Evolutionary conservation across 306 rosid species (phyloP).

Genomic region (Parietaria judaica): DNA sequence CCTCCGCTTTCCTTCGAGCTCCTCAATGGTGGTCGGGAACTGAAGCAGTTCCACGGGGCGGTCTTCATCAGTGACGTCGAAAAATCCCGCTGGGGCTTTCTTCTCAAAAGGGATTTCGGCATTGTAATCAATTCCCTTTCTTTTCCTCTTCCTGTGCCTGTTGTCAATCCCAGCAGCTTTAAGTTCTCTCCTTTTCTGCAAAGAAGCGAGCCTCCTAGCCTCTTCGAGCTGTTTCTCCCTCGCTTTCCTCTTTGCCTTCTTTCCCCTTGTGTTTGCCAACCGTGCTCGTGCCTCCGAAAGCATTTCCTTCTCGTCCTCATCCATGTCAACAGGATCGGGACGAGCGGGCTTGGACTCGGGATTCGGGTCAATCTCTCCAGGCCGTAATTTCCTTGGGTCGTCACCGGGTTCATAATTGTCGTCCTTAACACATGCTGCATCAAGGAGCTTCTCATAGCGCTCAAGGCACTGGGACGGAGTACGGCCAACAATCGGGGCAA

Average conservation of each 20-base stretch:
- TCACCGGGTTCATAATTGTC: constrained; percentile 90
- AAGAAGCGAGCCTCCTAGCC: constrained; percentile 94
- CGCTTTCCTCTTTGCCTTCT: constrained; percentile 92
- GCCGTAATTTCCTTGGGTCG: constrained; percentile 84
- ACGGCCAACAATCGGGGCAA: constrained; percentile 91
- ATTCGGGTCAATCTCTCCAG: constrained; percentile 94
- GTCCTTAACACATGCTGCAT: constrained; percentile 92
- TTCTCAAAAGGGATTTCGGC: constrained; percentile 92
- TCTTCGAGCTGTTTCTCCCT: constrained; percentile 97
- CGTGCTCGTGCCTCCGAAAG: constrained; percentile 96
- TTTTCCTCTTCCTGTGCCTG: constrained; percentile 81
- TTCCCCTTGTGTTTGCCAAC: constrained; percentile 86
- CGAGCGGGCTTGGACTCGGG: constrained; percentile 95
- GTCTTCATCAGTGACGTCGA: constrained; percentile 69
- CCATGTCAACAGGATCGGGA: constrained; percentile 97
- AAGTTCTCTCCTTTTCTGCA: constrained; percentile 87
- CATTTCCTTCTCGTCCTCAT: constrained; percentile 98
- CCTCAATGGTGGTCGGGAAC: constrained; percentile 87
- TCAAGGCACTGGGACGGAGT: constrained; percentile 92
- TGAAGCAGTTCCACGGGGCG: constrained; percentile 64
- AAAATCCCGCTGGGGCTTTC: constrained; percentile 91
- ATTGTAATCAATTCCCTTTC: constrained; percentile 88
- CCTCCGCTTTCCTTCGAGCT: constrained; percentile 91
- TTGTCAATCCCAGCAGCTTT: constrained; percentile 93
- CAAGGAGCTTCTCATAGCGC: constrained; percentile 85